Percentiles rank a stretch among this genome's conserved stretches.
Conservation (phyloP, 2,329 filamentous ascomycete species). For the Aureobasidium namibiae region DNA sequence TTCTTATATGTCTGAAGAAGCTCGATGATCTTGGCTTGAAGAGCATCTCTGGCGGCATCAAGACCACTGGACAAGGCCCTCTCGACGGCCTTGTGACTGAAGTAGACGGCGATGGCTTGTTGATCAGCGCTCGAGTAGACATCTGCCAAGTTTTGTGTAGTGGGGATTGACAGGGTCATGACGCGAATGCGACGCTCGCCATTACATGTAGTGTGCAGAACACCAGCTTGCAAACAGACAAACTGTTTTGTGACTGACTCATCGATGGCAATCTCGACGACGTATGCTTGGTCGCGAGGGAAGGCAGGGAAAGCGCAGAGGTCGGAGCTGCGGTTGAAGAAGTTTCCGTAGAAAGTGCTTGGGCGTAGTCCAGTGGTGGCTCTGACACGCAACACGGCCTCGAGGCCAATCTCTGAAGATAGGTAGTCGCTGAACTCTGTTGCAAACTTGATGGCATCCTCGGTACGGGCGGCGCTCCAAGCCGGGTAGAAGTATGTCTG, state of each 20-base stretch:
- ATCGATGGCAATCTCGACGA: constrained; percentile 96
- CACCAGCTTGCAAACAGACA: constrained; percentile 86
- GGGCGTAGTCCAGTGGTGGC: constrained; percentile 91
- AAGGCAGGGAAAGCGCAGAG: constrained; percentile 97
- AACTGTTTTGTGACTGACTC: constrained; percentile 87
- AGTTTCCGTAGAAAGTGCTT: constrained; percentile 98
- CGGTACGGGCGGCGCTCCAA: constrained; percentile 87
- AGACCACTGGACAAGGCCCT: constrained; percentile 75
- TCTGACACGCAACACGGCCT: constrained; percentile 90
- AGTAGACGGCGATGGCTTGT: constrained; percentile 85
- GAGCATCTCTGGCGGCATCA: constrained; percentile 80
- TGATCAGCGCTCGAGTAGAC: constrained; percentile 94
- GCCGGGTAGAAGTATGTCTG: constrained; percentile 98
- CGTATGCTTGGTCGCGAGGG: constrained; percentile 92
- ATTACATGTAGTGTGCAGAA: constrained; percentile 95
- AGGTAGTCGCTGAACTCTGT: constrained; percentile 94
- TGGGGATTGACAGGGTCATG: constrained; percentile 85
- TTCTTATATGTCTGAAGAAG: constrained; percentile 93
- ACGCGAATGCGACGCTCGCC: constrained; percentile 93
- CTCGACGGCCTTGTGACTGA: constrained; percentile 96
- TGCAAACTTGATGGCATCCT: constrained; percentile 97
- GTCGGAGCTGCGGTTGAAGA: constrained; percentile 97
- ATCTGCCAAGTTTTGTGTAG: constrained; percentile 81
- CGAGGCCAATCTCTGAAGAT: constrained; percentile 91
- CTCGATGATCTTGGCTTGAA: constrained; percentile 87